Base-by-base conservation (phyloP, 163 green algal species). In the Scenedesmus sp. region DNA sequence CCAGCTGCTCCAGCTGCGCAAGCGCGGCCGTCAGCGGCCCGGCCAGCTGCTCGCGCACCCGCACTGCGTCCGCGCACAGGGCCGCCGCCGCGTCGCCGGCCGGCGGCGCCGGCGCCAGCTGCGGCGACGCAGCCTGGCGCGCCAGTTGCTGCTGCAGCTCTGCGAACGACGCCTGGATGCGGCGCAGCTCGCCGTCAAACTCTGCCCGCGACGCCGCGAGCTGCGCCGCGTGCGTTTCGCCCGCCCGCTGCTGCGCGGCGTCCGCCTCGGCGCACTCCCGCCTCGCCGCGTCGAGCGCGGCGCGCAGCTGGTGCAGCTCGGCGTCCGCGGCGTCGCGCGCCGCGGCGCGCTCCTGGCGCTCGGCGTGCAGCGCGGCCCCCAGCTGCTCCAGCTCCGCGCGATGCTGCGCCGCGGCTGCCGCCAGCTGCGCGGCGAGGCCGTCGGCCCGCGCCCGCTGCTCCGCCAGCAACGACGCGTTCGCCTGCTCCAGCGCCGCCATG, bases 141-240 rank as follows among this genome's bases (percentile, higher is more conserved):
- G 45, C 45, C 26, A 45, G 44, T 33, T 57, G 66, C 66, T 75
- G 66, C 48, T 74, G 65, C 45, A 73, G 31, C 26, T 71, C 45
- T 10, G 34, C 34, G 28, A 54, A 15, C 63, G 53, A 42, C 36
- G 20, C 22, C 36, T 71, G 42, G 6, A 73, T 60, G 44, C 60
- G 42, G 26, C 60, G 64, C 44, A 73, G 44, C n/a, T 73, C 64
- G 4, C 24, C 5, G 54, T 60, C 42, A 26, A 45, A 73, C 3
- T n/a, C n/a, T n/a, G 64, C 45, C 13, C 60, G 64, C 64, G 58
- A 31, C n/a, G 44, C 29, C 15, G 58, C 18, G 15, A 54, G 31
- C 9, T 31, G 33, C 33, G 48, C 60, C 29, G 60, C 33, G 29
- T 70, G 10, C 31, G 47, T 56, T 17, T 56, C 14, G 14, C 51